Percentiles rank a stretch among this genome's conserved stretches.
phyloP scores from a whole-genome alignment of 1,139 yeast species.

The Saccharomyces hybrid region DNA sequence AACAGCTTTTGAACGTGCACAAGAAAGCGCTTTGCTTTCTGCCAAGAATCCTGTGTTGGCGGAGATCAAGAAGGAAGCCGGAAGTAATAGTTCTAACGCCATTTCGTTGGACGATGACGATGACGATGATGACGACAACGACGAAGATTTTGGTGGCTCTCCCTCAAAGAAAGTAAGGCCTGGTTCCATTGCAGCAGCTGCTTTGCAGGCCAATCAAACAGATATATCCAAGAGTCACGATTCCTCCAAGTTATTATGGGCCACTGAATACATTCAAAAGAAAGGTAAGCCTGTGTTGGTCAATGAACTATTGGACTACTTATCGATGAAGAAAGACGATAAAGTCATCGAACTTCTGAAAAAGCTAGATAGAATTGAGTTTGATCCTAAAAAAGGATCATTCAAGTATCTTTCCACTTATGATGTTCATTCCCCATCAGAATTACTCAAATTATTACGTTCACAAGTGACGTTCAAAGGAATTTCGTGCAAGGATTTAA shows the following conservation, averaged over 20 bases:
- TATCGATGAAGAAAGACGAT: conserved; percentile 34
- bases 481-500: conserved; percentile 75
- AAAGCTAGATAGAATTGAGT: conserved; percentile 68
- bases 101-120: conserved; percentile 8
- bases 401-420: conserved; percentile 84
- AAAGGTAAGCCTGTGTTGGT: conserved; percentile 61
- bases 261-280: conserved; percentile 78
- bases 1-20: conserved; percentile 1
- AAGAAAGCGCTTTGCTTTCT: background rate
- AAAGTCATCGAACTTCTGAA: conserved; percentile 62
- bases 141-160: conserved; percentile 22
- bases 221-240: conserved; percentile 49
- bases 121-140: conserved; percentile 7
- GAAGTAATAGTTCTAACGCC: background rate
- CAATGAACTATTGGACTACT: conserved; percentile 31
- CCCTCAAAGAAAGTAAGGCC: conserved; percentile 32
- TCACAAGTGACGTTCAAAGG: conserved; percentile 87
- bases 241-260: conserved; percentile 75
- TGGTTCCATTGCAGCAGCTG: conserved; percentile 31
- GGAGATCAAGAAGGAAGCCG: conserved; percentile 12
- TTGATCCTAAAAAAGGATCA: conserved; percentile 51
- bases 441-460: conserved; percentile 64
- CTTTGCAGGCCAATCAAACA: conserved; percentile 29
- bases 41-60: conserved; percentile 5
- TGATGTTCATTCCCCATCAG: conserved; percentile 76